A percentile compares a stretch with the other conserved stretches of the same genome.
phyloP scores from a whole-genome alignment of 306 rosid genomes.

The Prunus kanzakura region DNA sequence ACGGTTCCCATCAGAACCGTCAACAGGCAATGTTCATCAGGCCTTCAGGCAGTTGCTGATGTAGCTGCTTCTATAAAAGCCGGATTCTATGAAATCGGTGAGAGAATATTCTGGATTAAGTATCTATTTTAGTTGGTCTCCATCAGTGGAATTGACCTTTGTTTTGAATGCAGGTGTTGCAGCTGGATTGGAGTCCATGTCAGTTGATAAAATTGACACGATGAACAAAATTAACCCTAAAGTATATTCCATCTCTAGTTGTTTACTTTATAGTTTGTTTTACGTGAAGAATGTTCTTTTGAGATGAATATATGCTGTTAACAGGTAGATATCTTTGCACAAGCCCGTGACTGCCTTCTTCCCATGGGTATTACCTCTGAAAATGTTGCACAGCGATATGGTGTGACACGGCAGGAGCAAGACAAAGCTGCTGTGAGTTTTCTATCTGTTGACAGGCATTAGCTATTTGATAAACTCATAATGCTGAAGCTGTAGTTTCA shows the following conservation, averaged over 20 bases:
- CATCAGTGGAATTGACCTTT: constrained; percentile 11
- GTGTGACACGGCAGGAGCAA: constrained; percentile 84
- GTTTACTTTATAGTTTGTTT: not conserved
- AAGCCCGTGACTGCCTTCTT: constrained; percentile 87
- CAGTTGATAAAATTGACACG: constrained; percentile 36
- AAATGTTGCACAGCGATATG: constrained; percentile 75
- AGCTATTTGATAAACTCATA: not conserved
- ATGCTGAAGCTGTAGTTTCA: not conserved
- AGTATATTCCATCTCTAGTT: constrained; percentile 32
- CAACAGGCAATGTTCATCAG: constrained; percentile 92
- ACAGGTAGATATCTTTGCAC: constrained; percentile 53
- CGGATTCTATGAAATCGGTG: constrained; percentile 84
- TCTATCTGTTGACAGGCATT: constrained; percentile 16
- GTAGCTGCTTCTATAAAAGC: constrained; percentile 89
- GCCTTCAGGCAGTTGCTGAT: constrained; percentile 96
- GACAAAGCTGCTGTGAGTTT: constrained; percentile 89
- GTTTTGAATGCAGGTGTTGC: constrained; percentile 61
- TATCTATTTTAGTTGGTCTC: not conserved
- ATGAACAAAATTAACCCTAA: constrained; percentile 44
- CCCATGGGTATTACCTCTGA: constrained; percentile 95
- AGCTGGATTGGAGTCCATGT: constrained; percentile 87
- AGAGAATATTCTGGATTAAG: constrained; percentile 13
- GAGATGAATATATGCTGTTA: constrained; percentile 5
- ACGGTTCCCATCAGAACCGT: constrained; percentile 80
- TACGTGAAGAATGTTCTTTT: not conserved